Conservation (phyloP, 306 rosid species). For the Rosa persica region DNA sequence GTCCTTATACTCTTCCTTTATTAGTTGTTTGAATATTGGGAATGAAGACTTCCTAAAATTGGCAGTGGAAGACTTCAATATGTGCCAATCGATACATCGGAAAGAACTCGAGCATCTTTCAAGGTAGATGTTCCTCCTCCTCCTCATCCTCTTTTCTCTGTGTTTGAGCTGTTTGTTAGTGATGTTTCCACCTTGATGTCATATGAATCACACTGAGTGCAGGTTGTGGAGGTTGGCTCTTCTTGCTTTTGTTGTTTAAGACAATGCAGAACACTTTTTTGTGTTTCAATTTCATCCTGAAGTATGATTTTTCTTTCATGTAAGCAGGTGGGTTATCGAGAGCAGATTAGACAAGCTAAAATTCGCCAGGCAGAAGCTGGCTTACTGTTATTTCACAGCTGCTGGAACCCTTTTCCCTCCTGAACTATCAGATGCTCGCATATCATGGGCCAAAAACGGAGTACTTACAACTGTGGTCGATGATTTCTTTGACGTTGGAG, state of each 20-base stretch:
- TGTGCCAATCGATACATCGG: conserved; percentile 54
- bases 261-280: background rate
- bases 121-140: conserved; percentile 36
- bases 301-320: background rate
- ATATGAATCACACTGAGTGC: background rate
- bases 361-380: conserved; percentile 74
- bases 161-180: background rate
- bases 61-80: conserved; percentile 80
- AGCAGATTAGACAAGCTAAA: conserved; percentile 62
- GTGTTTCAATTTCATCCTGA: background rate
- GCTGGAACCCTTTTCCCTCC: conserved; percentile 58
- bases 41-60: conserved; percentile 61
- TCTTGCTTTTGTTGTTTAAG: background rate
- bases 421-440: conserved; percentile 70
- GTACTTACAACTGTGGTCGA: conserved; percentile 75
- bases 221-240: background rate
- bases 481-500: conserved; percentile 78
- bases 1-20: background rate
- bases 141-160: background rate
- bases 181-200: background rate
- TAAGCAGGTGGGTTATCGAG: conserved; percentile 69
- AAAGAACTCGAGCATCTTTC: conserved; percentile 59
- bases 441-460: conserved; percentile 71
- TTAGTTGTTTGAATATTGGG: conserved; percentile 59
- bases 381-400: conserved; percentile 64